A percentile compares a stretch with the other conserved stretches of the same genome.
Evolutionary conservation across 768 basidiomycete species (phyloP).

Genomic region (Hypholoma sublateritium): DNA sequence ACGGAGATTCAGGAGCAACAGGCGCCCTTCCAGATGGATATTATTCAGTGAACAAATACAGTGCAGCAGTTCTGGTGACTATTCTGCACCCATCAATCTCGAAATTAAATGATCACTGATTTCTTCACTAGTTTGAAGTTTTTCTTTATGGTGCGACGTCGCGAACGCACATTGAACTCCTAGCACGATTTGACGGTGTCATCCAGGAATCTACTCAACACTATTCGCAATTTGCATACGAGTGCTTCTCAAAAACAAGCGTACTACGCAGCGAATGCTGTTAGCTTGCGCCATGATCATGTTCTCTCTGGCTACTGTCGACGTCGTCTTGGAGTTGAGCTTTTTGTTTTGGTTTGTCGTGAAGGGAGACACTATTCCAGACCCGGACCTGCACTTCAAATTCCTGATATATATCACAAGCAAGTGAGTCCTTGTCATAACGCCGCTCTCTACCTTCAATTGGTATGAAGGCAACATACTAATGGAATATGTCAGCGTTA

Average conservation of each 20-base stretch:
- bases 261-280: conserved; percentile 23
- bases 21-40: conserved; percentile 12
- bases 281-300: conserved; percentile 25
- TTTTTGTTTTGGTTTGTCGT: conserved; percentile 28
- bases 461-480: background rate
- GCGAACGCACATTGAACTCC: background rate
- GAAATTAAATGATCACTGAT: too few relatives aligned
- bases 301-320: conserved; percentile 28
- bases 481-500: conserved; percentile 17
- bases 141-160: conserved; percentile 24
- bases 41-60: conserved; percentile 23
- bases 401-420: conserved; percentile 30
- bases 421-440: conserved; percentile 23
- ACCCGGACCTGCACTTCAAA: conserved; percentile 26
- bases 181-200: background rate
- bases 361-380: conserved; percentile 23
- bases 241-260: conserved; percentile 25
- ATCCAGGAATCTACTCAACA: conserved; percentile 26
- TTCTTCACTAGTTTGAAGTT: conserved; percentile 19
- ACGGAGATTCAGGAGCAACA: conserved; percentile 7
- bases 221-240: conserved; percentile 29
- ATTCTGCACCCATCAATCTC: background rate
- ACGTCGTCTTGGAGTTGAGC: conserved; percentile 28
- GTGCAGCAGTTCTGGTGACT: conserved; percentile 23
- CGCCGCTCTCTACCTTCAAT: background rate